Percentiles rank a stretch among this genome's conserved stretches.
Evolutionary conservation across 1,284 basidiomycete genomes (phyloP).

Genomic region (Papiliotrema nemorosa): DNA sequence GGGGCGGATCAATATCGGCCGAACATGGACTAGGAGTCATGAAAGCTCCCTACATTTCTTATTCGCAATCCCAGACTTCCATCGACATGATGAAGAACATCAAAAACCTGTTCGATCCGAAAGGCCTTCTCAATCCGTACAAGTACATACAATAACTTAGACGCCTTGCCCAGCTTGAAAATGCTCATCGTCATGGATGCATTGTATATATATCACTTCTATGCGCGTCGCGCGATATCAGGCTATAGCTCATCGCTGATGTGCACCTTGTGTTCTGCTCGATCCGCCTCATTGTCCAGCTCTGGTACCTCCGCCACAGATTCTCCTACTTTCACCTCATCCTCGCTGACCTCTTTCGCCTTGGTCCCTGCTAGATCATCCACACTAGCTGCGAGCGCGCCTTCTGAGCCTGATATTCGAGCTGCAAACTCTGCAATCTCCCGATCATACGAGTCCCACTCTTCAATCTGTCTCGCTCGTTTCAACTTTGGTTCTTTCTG

Average conservation of each 20-base stretch:
- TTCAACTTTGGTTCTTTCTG: slow-evolving; percentile 95
- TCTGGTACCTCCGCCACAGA: slow-evolving; percentile 2
- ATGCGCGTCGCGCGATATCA: no score
- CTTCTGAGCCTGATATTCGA: slow-evolving; percentile 48
- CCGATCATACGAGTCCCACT: slow-evolving; percentile 89
- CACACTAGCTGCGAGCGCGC: slow-evolving; percentile 64
- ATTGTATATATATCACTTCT: no score
- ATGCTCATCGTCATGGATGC: no score
- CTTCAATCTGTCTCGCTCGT: slow-evolving; percentile 89
- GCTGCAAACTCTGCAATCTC: slow-evolving; percentile 60
- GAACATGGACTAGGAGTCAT: slow-evolving; percentile 92
- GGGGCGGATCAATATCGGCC: slow-evolving; percentile 88
- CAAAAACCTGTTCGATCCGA: slow-evolving; percentile 86
- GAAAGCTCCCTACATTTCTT: slow-evolving; percentile 88
- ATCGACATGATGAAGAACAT: slow-evolving; percentile 87
- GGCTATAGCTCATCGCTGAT: slow-evolving; percentile 25
- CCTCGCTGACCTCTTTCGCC: slow-evolving; percentile 1
- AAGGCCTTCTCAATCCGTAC: slow-evolving; percentile 71
- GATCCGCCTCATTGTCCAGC: slow-evolving; percentile 5
- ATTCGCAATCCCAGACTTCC: slow-evolving; percentile 76
- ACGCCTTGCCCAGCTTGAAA: no score
- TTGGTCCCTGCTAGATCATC: slow-evolving; percentile 64
- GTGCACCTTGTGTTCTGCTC: slow-evolving; percentile 7
- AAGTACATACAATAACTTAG: slow-evolving; percentile 47
- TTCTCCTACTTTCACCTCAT: not conserved